phyloP scores from a whole-genome alignment of 2,329 filamentous ascomycete species.

The Aspergillus sp. region DNA sequence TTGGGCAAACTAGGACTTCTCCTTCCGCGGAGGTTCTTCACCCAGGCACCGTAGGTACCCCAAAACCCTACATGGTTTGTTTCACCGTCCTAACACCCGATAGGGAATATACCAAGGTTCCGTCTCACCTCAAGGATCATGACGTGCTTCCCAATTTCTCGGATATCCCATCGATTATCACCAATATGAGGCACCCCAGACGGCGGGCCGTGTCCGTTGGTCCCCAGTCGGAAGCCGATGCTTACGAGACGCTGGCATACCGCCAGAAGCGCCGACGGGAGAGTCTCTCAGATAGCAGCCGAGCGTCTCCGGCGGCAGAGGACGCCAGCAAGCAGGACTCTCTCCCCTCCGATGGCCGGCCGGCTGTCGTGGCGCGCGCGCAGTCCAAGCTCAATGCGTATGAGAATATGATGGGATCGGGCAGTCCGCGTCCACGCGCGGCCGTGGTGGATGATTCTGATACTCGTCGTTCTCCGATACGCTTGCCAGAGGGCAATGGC shows the following conservation, averaged over 20 bases:
- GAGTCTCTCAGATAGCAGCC: constrained; percentile 41
- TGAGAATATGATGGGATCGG: constrained; percentile 65
- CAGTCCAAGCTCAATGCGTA: constrained; percentile 52
- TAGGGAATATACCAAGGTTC: constrained; percentile 73
- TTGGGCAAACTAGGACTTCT: constrained; percentile 71
- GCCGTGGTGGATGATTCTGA: constrained; percentile 22
- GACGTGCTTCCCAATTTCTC: constrained; percentile 85
- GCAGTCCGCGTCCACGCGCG: constrained; percentile 35
- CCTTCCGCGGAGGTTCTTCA: constrained; percentile 83
- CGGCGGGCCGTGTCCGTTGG: constrained; percentile 80
- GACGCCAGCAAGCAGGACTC: constrained; percentile 12
- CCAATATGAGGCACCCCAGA: constrained; percentile 68
- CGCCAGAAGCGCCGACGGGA: constrained; percentile 61
- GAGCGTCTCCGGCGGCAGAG: constrained; percentile 16
- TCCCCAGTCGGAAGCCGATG: constrained; percentile 91
- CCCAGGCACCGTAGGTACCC: constrained; percentile 59
- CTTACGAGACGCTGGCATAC: constrained; percentile 89
- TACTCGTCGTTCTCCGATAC: constrained; percentile 14
- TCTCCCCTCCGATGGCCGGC: constrained; percentile 12
- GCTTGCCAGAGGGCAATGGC: constrained; percentile 21
- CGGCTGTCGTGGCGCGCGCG: constrained; percentile 33
- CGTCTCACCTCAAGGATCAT: constrained; percentile 62
- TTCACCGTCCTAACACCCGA: constrained; percentile 5
- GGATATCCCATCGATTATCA: constrained; percentile 73
- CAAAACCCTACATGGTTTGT: constrained; percentile 1